These are phyloP conservation scores for Marasmius oreades DNA, from an alignment of 1,284 basidiomycete species.

Conservation along the genomic window DNA sequence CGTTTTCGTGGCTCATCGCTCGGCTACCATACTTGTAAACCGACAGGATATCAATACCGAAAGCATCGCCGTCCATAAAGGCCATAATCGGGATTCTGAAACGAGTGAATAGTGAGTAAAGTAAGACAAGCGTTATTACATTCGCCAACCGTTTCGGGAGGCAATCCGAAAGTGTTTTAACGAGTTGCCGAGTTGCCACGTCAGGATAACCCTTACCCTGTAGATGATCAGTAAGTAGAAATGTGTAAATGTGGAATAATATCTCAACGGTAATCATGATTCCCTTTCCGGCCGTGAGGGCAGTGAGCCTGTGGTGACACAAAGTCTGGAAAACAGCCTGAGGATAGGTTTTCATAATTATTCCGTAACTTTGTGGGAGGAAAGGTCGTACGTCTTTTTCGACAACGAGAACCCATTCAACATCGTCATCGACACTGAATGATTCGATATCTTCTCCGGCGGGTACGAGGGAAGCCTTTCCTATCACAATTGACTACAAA, in stretches of 20 bases:
- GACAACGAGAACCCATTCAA: slow-evolving; percentile 80
- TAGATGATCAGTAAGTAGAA: not conserved
- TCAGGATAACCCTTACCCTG: slow-evolving; percentile 96
- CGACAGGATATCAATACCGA: slow-evolving; percentile 85
- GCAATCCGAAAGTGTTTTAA: slow-evolving; percentile 65
- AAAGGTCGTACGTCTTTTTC: slow-evolving; percentile 83
- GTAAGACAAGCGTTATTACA: not conserved
- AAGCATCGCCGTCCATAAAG: slow-evolving; percentile 88
- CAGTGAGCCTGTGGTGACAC: slow-evolving; percentile 52
- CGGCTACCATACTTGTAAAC: slow-evolving; percentile 77
- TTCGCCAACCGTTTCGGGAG: slow-evolving; percentile 46
- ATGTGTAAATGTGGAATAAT: not conserved
- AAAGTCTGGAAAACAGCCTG: slow-evolving; percentile 89
- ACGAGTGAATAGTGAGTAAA: not conserved
- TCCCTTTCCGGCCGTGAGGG: slow-evolving; percentile 50
- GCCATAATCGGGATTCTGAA: slow-evolving; percentile 68
- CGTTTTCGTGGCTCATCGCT: slow-evolving; percentile 60
- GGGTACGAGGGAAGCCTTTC: slow-evolving; percentile 74
- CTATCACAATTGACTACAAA: not conserved
- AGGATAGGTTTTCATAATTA: not conserved
- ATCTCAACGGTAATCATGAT: slow-evolving; percentile 64
- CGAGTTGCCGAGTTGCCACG: slow-evolving; percentile 79
- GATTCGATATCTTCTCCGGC: slow-evolving; percentile 63
- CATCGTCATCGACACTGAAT: slow-evolving; percentile 47
- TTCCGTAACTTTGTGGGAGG: not conserved